phyloP scores from a whole-genome alignment of 352 stramenopile species.

The Phytophthora brassicae region DNA sequence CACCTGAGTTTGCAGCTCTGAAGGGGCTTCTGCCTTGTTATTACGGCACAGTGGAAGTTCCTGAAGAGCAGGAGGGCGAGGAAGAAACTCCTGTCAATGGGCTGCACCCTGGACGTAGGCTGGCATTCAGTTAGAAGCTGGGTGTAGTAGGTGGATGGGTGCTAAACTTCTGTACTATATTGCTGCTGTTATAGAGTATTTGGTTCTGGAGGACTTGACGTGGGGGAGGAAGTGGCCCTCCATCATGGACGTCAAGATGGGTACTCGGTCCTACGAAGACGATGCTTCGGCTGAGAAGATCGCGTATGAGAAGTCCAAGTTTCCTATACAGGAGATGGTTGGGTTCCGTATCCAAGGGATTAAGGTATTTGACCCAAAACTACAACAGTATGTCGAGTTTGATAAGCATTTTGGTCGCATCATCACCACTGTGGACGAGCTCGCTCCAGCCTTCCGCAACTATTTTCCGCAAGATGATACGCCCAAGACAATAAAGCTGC shows the following conservation, averaged over 20 bases:
- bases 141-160: not conserved
- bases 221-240: slow-evolving; percentile 79
- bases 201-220: slow-evolving; percentile 92
- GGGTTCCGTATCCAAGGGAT: slow-evolving; percentile 95
- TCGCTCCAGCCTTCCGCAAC: slow-evolving; percentile 67
- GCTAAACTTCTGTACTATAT: not conserved
- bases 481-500: slow-evolving; percentile 32
- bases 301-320: slow-evolving; percentile 90
- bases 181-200: slow-evolving; percentile 59
- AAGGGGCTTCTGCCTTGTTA: slow-evolving; percentile 61
- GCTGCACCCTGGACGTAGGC: slow-evolving; percentile 41
- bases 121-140: not conserved
- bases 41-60: slow-evolving; percentile 50
- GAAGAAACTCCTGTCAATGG: slow-evolving; percentile 8
- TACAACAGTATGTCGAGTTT: slow-evolving; percentile 68
- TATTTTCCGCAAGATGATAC: slow-evolving; percentile 72
- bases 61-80: slow-evolving; percentile 16
- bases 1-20: slow-evolving; percentile 31
- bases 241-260: slow-evolving; percentile 98
- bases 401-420: slow-evolving; percentile 88
- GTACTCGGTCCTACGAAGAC: slow-evolving; percentile 93
- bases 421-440: slow-evolving; percentile 51
- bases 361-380: slow-evolving; percentile 75
- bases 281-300: slow-evolving; percentile 89
- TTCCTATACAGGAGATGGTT: slow-evolving; percentile 87